A percentile compares a stretch with the other conserved stretches of the same genome.
phyloP scores from a whole-genome alignment of 169 alveolate genomes.

The Cryptosporidium tyzzeri region DNA sequence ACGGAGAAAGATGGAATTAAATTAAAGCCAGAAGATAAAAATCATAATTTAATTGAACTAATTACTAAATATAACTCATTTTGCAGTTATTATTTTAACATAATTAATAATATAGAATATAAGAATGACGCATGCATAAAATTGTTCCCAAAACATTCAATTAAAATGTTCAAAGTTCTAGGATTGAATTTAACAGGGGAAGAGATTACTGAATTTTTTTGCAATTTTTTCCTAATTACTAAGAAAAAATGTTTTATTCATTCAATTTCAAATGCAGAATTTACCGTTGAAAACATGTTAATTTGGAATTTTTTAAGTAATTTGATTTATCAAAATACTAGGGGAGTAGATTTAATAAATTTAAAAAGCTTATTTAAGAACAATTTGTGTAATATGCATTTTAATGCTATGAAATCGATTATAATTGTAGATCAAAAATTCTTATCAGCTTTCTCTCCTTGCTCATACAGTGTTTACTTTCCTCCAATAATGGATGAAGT shows the following conservation, averaged over 20 bases:
- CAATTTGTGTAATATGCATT: background rate
- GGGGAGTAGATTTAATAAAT: background rate
- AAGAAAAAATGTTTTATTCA: background rate
- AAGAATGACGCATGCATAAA: background rate
- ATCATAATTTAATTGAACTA: background rate
- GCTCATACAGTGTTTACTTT: background rate
- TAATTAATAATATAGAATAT: background rate
- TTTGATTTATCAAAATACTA: background rate
- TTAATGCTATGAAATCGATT: constrained; percentile 12
- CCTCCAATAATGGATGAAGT: constrained; percentile 57
- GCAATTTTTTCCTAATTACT: background rate
- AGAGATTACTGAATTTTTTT: background rate
- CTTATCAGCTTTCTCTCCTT: background rate
- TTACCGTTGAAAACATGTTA: background rate
- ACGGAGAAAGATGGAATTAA: background rate
- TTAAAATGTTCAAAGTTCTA: background rate
- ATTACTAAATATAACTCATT: background rate
- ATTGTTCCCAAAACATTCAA: background rate
- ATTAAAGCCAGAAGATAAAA: background rate
- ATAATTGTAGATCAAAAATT: background rate
- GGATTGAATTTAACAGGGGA: background rate
- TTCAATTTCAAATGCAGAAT: background rate
- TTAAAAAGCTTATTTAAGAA: background rate
- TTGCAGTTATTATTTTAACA: background rate
- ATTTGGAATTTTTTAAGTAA: background rate